These are phyloP conservation scores for Fusarium robinianum DNA, from an alignment of 2,329 filamentous ascomycete genomes.

Conservation along the genomic window DNA sequence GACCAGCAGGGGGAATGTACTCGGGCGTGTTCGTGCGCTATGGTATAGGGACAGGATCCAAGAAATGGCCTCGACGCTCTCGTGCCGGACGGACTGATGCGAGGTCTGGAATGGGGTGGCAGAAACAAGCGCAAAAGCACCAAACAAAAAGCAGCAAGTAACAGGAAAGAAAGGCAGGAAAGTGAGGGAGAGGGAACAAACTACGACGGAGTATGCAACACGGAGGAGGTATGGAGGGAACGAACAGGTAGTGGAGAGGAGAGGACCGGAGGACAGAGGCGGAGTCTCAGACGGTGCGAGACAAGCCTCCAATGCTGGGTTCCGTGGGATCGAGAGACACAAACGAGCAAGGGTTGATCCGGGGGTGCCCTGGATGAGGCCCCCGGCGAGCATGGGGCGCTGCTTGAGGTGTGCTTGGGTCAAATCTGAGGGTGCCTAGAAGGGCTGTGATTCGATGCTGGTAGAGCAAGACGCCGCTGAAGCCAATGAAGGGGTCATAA, in stretches of 20 bases:
- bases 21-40: conserved; percentile 25
- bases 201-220: conserved; percentile 24
- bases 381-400: conserved; percentile 3
- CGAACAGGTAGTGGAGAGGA: conserved; percentile 23
- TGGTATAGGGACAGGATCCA: conserved; percentile 26
- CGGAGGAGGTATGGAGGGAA: conserved; percentile 21
- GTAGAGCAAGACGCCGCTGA: conserved; percentile 1
- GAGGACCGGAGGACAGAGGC: conserved; percentile 7
- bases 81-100: conserved; percentile 42
- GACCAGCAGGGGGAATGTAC: conserved; percentile 20
- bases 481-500: not conserved
- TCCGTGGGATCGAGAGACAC: conserved; percentile 25
- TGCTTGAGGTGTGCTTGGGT: too few relatives aligned
- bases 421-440: too few relatives aligned
- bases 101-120: conserved; percentile 39
- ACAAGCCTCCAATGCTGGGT: too few relatives aligned
- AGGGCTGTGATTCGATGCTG: conserved; percentile 19
- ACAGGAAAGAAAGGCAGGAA: conserved; percentile 24
- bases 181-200: conserved; percentile 21
- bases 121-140: conserved; percentile 30
- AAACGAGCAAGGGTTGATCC: conserved; percentile 24
- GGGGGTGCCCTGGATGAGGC: conserved; percentile 22
- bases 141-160: conserved; percentile 12
- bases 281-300: conserved; percentile 25
- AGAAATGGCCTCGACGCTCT: conserved; percentile 35